These are phyloP conservation scores for Fusarium globosum DNA, from an alignment of 2,329 filamentous ascomycete species.

Conservation along the genomic window DNA sequence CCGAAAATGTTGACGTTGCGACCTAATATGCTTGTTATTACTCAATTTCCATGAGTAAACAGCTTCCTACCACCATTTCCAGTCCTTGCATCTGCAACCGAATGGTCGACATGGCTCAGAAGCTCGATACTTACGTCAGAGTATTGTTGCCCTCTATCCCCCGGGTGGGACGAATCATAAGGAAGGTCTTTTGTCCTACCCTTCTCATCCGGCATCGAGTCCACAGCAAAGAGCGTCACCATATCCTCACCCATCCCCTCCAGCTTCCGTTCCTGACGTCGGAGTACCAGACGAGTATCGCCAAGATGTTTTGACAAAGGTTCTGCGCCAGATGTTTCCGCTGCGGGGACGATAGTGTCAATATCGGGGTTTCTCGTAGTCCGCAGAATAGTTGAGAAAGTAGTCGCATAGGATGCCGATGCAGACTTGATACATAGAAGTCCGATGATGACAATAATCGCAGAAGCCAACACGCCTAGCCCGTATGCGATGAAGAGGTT, in stretches of 20 bases:
- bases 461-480: fast-evolving
- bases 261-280: neutral
- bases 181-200: fast-evolving
- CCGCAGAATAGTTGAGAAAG: slow-evolving; percentile 14
- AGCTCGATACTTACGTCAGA: neutral
- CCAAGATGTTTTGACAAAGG: slow-evolving; percentile 2
- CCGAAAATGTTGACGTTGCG: too few species aligned
- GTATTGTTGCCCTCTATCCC: neutral
- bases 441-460: neutral
- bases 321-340: neutral
- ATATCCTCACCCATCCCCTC: neutral
- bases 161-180: fast-evolving
- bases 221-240: neutral
- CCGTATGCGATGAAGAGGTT: slow-evolving; percentile 23
- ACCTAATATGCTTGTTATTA: too few species aligned
- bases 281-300: neutral
- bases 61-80: neutral
- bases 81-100: fast-evolving
- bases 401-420: neutral
- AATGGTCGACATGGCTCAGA: neutral
- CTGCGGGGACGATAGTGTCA: neutral
- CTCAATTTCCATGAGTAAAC: neutral
- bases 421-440: neutral
- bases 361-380: slow-evolving; percentile 14
- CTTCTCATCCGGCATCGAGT: neutral